Conservation (phyloP, 192 early-diverging fungal species). For the Backusella circina region DNA sequence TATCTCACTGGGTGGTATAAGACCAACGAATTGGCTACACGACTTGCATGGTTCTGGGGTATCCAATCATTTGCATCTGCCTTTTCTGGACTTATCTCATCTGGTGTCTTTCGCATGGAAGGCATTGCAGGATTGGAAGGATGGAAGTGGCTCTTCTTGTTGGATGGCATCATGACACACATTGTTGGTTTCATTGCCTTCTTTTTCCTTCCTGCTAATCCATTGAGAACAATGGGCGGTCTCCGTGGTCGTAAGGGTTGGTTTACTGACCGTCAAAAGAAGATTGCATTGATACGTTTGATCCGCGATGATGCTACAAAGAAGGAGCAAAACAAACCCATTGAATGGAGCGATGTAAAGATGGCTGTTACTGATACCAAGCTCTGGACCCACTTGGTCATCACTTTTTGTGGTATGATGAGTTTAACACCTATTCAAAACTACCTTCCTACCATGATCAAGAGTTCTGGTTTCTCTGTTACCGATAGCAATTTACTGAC, state of each 20-base stretch:
- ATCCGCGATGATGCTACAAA: conserved; percentile 59
- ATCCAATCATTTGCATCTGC: conserved; percentile 50
- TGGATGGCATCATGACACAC: conserved; percentile 51
- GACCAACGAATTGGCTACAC: conserved; percentile 41
- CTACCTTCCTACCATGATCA: conserved; percentile 27
- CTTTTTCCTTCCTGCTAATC: conserved; percentile 56
- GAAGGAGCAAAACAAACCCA: conserved; percentile 29
- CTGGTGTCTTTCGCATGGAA: conserved; percentile 50
- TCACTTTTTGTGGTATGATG: conserved; percentile 13
- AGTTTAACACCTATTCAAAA: conserved; percentile 3
- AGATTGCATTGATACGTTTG: conserved; percentile 57
- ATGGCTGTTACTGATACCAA: conserved; percentile 16
- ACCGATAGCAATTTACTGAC: conserved; percentile 20
- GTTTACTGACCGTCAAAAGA: conserved; percentile 50
- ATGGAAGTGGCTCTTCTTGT: conserved; percentile 67
- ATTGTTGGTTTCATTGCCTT: conserved; percentile 25
- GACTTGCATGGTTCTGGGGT: conserved; percentile 50
- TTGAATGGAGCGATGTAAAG: conserved; percentile 16
- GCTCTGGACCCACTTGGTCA: conserved; percentile 20
- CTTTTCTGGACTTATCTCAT: conserved; percentile 52
- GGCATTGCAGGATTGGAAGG: conserved; percentile 51
- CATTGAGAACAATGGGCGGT: conserved; percentile 23
- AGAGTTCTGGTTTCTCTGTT: conserved; percentile 18
- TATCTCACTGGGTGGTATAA: conserved; percentile 55
- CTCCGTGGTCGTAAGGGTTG: conserved; percentile 24